Base-by-base conservation (phyloP, 139 green algal genomes). In the Micractinium conductrix region DNA sequence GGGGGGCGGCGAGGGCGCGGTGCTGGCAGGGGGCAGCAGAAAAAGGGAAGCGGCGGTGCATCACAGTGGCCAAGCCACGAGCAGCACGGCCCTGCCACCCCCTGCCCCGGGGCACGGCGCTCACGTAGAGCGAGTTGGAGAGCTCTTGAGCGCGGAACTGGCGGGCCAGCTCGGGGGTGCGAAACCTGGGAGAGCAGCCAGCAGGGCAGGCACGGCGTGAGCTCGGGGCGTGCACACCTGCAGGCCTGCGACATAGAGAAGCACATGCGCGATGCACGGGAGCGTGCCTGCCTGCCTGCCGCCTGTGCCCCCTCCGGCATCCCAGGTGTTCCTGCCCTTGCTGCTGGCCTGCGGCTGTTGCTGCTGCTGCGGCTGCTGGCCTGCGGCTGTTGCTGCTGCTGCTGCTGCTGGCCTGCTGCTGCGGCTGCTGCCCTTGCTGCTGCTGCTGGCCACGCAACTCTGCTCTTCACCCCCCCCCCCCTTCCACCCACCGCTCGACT, bases 131-230 rank as follows among this genome's bases (percentile, higher is more conserved):
- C 24, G 76, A 82, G 45, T 87, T 90, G 43, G 87, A 89, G 12
- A 90, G 37, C 80, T 90, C 87, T 68, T 89, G 84, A 0, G 60
- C 43, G 17, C 71, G 84, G 75, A 88, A 88, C 37, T 87, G 45
- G 9, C 84, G 69, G 6, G 81, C 69, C 40, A 79, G 70, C 35
- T 80, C 71, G 2, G 81, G 69, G 1, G 63, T 63, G 38, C 63
- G 63, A 40, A 72, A 63, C 50, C 81, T 79, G 50, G 68, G 19
- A n/a, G 38, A 8, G 68, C 37, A 50, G 38, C 19, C 67, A 45
- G 17, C 48, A 62, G 38, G 2, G n/a, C 24, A 9, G 53, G 26
- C 53, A 62, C 19, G 5, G 53, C 24, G 53, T 30, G 53, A 14
- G 53, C 2, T 19, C 53, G 8, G 7, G 24, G 8, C 24, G 53